Base-by-base conservation (phyloP, 345 rosid species). In the Nephelium lappaceum region DNA sequence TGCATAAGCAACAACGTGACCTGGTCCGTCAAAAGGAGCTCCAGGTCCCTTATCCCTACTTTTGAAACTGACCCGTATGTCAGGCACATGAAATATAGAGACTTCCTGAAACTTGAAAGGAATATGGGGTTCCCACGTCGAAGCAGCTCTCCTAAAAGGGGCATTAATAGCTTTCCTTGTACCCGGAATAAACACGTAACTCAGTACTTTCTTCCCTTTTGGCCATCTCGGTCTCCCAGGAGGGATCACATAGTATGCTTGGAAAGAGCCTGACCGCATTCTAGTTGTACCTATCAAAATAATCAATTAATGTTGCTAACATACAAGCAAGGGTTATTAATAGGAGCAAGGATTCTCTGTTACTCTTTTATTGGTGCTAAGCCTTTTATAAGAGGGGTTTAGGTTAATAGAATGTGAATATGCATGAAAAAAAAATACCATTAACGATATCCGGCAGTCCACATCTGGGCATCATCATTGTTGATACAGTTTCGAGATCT, bases 401-500 rank as follows among this genome's bases (percentile, higher is more conserved):
- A 31, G 36, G 36, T 31, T 31, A 31, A 31, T 31, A 2, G 1
- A 31, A 31, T 31, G 36, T 31, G 36, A 31, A 31, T 31, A 31
- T 31, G 36, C 3, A 31, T 31, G 36, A 31, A 31, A 31, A n/a
- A n/a, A 0, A 7, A 2, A 10, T 31, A 31, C 49, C 71, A 24
- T 16, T 74, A 41, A 72, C 69, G 23, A 73, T 66, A 72, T 81
- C 82, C 11, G 84, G 68, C 67, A 64, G 47, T 4, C 82, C 80
- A 14, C 84, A 84, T 27, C 82, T 11, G 4, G 75, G 86, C 51
- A n/a, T 66, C 76, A 67, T 69, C 72, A 83, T 80, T 19, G 42
- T 31, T 49, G 62, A 19, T 8, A 10, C 57, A 4, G 83, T 74
- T 2, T 63, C 2, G 3, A 25, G n/a, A 15, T 74, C 79, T 0